A percentile compares a stretch with the other conserved stretches of the same genome.
These are phyloP conservation scores for Ophiostoma novo-ulmi DNA, from an alignment of 2,329 filamentous ascomycete species.

Conservation along the genomic window DNA sequence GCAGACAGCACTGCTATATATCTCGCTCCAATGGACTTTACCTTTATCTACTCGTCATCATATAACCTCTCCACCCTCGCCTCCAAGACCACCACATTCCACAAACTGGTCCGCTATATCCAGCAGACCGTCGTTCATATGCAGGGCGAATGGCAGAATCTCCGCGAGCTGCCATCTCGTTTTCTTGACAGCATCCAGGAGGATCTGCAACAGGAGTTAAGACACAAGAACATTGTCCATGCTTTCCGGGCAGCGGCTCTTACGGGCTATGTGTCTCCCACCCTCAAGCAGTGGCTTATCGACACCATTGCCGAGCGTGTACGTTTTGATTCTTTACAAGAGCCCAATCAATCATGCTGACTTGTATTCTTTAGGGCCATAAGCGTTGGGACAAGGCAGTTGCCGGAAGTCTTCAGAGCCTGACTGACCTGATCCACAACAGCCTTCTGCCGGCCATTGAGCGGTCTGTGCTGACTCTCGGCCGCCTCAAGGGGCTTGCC, in stretches of 20 bases:
- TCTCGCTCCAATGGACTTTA: conserved; percentile 74
- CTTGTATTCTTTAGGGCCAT: background rate
- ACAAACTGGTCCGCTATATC: conserved; percentile 81
- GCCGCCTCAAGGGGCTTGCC: conserved; percentile 76
- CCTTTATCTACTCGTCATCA: conserved; percentile 71
- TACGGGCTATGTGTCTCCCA: conserved; percentile 71
- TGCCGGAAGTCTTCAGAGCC: conserved; percentile 66
- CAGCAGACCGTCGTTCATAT: conserved; percentile 75
- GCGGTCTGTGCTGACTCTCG: conserved; percentile 73
- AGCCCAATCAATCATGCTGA: background rate
- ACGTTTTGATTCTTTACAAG: conserved; percentile 32
- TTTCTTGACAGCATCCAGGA: conserved; percentile 74
- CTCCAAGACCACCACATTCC: conserved; percentile 79
- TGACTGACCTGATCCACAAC: conserved; percentile 75
- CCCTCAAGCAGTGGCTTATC: conserved; percentile 80
- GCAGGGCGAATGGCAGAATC: conserved; percentile 74
- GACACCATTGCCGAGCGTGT: conserved; percentile 70
- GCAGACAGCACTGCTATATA: conserved; percentile 45
- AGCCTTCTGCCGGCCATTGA: conserved; percentile 86
- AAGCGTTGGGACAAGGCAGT: conserved; percentile 84
- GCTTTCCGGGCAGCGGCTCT: conserved; percentile 79
- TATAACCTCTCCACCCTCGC: conserved; percentile 79
- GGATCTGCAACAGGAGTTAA: conserved; percentile 60
- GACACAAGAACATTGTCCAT: conserved; percentile 55
- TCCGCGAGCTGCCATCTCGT: conserved; percentile 70